Evolutionary conservation across 2,329 filamentous ascomycete species (phyloP).

Genomic region (Colletotrichum tanaceti): DNA sequence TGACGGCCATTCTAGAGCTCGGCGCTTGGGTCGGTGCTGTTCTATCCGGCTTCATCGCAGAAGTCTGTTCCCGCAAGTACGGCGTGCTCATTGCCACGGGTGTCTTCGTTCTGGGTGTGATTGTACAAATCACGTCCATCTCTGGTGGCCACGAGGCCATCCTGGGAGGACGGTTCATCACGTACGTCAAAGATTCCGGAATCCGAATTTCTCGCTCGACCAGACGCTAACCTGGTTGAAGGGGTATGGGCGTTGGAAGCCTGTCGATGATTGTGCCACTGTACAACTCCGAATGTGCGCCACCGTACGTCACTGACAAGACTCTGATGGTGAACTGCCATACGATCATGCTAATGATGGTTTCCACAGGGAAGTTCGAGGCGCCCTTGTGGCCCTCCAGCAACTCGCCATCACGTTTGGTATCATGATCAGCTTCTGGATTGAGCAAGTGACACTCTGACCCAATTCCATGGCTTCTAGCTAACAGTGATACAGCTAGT

Average conservation of each 20-base stretch:
- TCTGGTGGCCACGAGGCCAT: slow-evolving; percentile 68
- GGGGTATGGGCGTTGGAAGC: slow-evolving; percentile 75
- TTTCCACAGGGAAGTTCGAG: slow-evolving; percentile 50
- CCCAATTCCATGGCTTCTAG: not conserved
- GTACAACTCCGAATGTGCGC: slow-evolving; percentile 60
- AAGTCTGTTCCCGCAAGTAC: slow-evolving; percentile 75
- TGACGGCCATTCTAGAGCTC: slow-evolving; percentile 77
- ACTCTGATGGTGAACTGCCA: not conserved
- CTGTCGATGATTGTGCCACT: slow-evolving; percentile 75
- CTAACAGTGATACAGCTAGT: slow-evolving; percentile 25
- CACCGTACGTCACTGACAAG: slow-evolving; percentile 48
- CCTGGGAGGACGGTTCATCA: slow-evolving; percentile 78
- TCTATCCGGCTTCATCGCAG: slow-evolving; percentile 77
- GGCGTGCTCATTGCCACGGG: slow-evolving; percentile 73
- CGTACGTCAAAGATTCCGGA: slow-evolving; percentile 51
- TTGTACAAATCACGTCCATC: slow-evolving; percentile 74
- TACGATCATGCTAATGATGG: not conserved
- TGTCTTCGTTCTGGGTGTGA: slow-evolving; percentile 77
- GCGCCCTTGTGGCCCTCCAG: slow-evolving; percentile 59
- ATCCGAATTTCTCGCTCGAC: accelerated
- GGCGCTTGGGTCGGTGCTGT: slow-evolving; percentile 82
- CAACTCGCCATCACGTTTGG: slow-evolving; percentile 70
- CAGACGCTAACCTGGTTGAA: slow-evolving; percentile 38
- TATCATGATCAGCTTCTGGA: slow-evolving; percentile 74
- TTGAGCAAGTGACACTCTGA: slow-evolving; percentile 58